Evolutionary conservation across 257 asterid genomes (phyloP).

Genomic region (Anisodus acutangulus): DNA sequence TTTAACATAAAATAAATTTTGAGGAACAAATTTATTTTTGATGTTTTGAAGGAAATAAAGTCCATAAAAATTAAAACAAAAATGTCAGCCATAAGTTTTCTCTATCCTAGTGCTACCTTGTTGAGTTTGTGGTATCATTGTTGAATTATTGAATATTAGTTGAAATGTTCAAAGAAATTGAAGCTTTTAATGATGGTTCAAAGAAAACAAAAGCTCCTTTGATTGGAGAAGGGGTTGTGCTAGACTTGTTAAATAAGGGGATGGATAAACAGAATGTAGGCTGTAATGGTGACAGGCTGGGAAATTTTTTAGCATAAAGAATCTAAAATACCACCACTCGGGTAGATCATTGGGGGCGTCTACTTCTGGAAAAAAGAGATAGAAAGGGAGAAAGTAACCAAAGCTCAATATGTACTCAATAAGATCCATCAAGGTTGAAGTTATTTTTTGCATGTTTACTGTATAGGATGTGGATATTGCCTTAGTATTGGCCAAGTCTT

Average conservation of each 20-base stretch:
- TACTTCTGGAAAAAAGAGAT: background rate
- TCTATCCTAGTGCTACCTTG: constrained; percentile 11
- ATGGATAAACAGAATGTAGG: background rate
- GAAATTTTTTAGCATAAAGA: background rate
- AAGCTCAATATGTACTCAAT: background rate
- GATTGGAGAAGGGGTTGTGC: background rate
- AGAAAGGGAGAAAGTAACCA: background rate
- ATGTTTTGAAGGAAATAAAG: background rate
- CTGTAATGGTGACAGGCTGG: background rate
- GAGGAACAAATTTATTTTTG: background rate
- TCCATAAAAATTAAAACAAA: background rate
- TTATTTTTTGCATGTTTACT: background rate
- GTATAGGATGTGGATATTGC: background rate
- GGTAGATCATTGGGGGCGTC: background rate
- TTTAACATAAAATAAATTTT: background rate
- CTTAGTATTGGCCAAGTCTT: background rate
- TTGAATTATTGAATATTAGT: background rate
- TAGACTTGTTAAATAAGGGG: background rate
- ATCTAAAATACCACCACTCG: background rate
- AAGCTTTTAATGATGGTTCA: background rate
- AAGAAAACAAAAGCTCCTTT: background rate
- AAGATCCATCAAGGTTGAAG: background rate
- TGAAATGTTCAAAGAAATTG: background rate
- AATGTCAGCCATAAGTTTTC: background rate
- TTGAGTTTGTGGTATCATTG: background rate